These are phyloP conservation scores for Pythium folliculosum DNA, from an alignment of 352 stramenopile genomes.

Conservation along the genomic window DNA sequence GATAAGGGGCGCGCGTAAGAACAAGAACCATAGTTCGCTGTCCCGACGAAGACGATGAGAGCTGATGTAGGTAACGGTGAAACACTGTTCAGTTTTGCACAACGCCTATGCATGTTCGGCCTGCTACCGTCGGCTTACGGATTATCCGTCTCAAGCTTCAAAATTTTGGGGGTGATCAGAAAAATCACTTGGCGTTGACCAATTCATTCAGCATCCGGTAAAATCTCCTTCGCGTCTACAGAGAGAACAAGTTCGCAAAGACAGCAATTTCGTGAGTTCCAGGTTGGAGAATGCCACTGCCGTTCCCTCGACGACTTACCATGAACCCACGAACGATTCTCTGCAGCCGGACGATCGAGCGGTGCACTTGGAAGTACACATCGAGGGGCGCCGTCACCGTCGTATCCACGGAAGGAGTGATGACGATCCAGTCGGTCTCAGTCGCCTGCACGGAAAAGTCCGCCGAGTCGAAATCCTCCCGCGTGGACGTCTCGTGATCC, in stretches of 20 bases:
- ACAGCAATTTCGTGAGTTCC: not conserved
- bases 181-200: constrained; percentile 23
- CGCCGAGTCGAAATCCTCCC: not conserved
- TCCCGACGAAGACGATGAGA: not conserved
- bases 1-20: constrained; percentile 37
- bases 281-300: not conserved
- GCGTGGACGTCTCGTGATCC: not conserved
- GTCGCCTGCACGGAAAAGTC: constrained; percentile 5
- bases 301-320: not conserved
- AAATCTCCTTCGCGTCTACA: constrained; percentile 42
- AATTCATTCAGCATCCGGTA: constrained; percentile 44
- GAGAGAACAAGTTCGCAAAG: constrained; percentile 1
- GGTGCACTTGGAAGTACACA: constrained; percentile 24
- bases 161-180: constrained; percentile 6
- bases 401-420: not conserved
- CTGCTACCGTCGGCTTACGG: not conserved
- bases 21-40: no score
- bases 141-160: not conserved
- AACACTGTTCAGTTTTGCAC: constrained; percentile 8
- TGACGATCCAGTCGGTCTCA: constrained; percentile 3
- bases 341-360: constrained; percentile 14
- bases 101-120: not conserved
- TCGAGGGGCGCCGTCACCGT: constrained; percentile 7
- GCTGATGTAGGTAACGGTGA: not conserved
- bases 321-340: constrained; percentile 18